Percentiles rank a stretch among this genome's conserved stretches.
phyloP scores from a whole-genome alignment of 805 yeast species.

The Saccharomycopsis javanensis region DNA sequence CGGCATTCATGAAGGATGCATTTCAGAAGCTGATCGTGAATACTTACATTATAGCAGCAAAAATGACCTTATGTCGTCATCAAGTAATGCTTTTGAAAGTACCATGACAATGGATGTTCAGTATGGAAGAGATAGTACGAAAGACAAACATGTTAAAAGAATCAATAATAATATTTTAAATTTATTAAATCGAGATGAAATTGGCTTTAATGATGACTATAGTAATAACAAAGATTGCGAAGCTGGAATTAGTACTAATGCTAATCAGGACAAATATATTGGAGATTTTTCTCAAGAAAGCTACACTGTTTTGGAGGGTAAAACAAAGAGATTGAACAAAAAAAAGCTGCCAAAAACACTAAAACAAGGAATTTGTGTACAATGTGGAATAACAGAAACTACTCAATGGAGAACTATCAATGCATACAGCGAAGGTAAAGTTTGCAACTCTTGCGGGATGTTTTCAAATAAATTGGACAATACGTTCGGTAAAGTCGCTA shows the following conservation, averaged over 20 bases:
- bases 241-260: no score
- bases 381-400: conserved; percentile 5
- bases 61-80: not conserved
- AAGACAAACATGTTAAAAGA: no score
- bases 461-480: conserved; percentile 5
- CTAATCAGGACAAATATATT: no score
- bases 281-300: not conserved
- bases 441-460: conserved; percentile 14
- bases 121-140: no score
- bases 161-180: no score
- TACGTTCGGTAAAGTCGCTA: not conserved
- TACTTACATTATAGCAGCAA: not conserved
- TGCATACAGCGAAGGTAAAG: conserved; percentile 2
- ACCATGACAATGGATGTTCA: no score
- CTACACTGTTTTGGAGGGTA: not conserved
- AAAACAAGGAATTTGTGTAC: conserved; percentile 4
- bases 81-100: not conserved
- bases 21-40: not conserved
- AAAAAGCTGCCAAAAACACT: not conserved
- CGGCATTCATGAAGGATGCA: conserved; percentile 1
- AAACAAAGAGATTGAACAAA: not conserved
- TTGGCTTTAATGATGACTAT: no score
- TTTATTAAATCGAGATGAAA: no score
- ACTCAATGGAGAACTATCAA: conserved; percentile 14
- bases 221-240: no score